Conservation (phyloP, 495 filamentous ascomycete genomes). For the Penicillium bovifimosum region DNA sequence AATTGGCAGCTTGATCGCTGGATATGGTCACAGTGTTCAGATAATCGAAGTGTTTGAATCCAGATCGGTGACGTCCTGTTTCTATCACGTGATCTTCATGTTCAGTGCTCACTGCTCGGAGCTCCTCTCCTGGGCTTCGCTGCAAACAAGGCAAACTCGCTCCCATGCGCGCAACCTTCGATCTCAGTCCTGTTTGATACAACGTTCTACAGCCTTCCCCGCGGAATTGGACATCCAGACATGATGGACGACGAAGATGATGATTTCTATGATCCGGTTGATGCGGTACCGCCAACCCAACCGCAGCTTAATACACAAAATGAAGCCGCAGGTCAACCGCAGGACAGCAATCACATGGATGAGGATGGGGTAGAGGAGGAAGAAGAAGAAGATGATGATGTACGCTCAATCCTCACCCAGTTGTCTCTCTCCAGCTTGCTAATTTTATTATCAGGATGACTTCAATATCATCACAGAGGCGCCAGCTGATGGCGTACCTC, state of each 20-base stretch:
- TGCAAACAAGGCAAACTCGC: constrained; percentile 38
- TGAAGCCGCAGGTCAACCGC: constrained; percentile 14
- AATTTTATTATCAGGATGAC: constrained; percentile 50
- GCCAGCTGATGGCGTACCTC: constrained; percentile 57
- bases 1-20: neutral
- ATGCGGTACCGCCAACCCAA: constrained; percentile 32
- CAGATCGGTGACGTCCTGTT: constrained; percentile 15
- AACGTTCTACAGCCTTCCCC: constrained; percentile 12
- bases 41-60: neutral
- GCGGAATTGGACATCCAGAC: constrained; percentile 8
- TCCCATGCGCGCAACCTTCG: constrained; percentile 18
- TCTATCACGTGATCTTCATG: constrained; percentile 16
- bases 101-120: no score
- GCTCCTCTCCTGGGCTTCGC: no score
- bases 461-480: constrained; percentile 95
- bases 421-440: neutral
- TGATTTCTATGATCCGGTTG: constrained; percentile 49
- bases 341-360: constrained; percentile 58
- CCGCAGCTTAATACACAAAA: constrained; percentile 22
- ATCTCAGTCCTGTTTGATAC: constrained; percentile 15
- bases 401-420: constrained; percentile 28
- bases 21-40: neutral
- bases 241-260: constrained; percentile 51
- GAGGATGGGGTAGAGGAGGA: constrained; percentile 73
- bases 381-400: constrained; percentile 58